Base-by-base conservation (phyloP, 345 rosid species). In the Excoecaria agallocha region DNA sequence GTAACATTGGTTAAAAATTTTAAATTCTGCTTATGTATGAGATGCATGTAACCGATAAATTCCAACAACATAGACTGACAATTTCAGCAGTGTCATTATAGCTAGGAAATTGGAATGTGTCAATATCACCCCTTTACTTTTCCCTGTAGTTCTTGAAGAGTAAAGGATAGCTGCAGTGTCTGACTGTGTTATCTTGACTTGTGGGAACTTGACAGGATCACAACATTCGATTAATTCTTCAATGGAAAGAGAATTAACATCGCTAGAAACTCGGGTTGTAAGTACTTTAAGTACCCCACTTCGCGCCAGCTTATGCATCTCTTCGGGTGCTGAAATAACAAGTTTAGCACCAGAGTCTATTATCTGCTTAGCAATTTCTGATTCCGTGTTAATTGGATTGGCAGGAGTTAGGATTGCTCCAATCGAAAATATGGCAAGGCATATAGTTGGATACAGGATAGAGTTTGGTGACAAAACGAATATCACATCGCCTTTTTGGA, bases 111-210 rank as follows among this genome's bases (percentile, higher is more conserved):
- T 89, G 4, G 82, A 69, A 68, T 87, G 93, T 0, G 90, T 86
- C 50, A 87, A 59, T 43, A 89, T 51, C 30, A 89, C 90, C 2
- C 93, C 93, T 73, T 89, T 89, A 78, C 90, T 89, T 11, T 76
- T 76, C 10, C 93, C 91, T 0, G 91, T 85, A 15, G 93, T 89
- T 15, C 90, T 91, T n/a, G 93, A 89, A 20, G 90, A 89, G 80
- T 87, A 89, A 3, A 87, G 80, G 37, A 89, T 57, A 8, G 93
- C 88, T 0, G 91, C 91, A 3, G 85, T 86, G 72, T 89, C 90
- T 0, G 83, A 45, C 68, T 87, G 93, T 13, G 59, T 70, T 22
- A 85, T 39, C 56, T 68, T 62, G 30, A 66, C 61, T 6, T 6
- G 57, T 0, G 82, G 78, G 51, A 75, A 67, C 41, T 84, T 82